Conservation (phyloP, 768 basidiomycete genomes). For the Amanita fuliginea region DNA sequence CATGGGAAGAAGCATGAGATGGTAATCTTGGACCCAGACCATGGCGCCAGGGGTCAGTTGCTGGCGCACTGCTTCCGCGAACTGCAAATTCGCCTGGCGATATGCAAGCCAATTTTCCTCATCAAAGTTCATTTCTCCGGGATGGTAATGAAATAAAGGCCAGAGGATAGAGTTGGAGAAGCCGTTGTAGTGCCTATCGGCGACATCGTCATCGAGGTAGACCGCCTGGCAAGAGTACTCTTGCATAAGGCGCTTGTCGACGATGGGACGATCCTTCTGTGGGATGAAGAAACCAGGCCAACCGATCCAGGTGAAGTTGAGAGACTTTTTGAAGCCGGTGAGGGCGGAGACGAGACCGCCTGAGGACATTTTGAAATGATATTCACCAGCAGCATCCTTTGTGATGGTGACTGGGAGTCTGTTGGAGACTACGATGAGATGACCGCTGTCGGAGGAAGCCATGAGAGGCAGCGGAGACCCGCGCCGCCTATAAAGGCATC, state of each 20-base stretch:
- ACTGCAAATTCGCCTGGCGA: slow-evolving; percentile 90
- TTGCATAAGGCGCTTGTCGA: slow-evolving; percentile 87
- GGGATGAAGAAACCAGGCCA: slow-evolving; percentile 96
- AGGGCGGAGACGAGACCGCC: slow-evolving; percentile 97
- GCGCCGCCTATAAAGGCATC: not conserved
- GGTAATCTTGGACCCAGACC: slow-evolving; percentile 99
- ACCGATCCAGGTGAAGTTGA: slow-evolving; percentile 97
- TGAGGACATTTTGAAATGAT: slow-evolving; percentile 98
- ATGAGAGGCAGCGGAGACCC: not conserved
- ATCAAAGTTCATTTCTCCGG: slow-evolving; percentile 99
- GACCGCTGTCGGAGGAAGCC: slow-evolving; percentile 23
- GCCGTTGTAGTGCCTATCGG: slow-evolving; percentile 96
- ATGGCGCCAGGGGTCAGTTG: slow-evolving; percentile 81
- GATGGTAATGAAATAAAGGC: slow-evolving; percentile 99
- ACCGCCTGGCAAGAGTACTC: slow-evolving; percentile 98
- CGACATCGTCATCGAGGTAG: slow-evolving; percentile 94
- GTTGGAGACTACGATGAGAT: slow-evolving; percentile 94
- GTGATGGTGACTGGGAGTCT: slow-evolving; percentile 92
- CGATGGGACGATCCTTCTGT: slow-evolving; percentile 76
- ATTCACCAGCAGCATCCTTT: slow-evolving; percentile 86
- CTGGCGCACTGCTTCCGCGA: slow-evolving; percentile 78
- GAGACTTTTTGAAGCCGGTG: slow-evolving; percentile 95
- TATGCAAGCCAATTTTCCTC: slow-evolving; percentile 98
- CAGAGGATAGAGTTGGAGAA: slow-evolving; percentile 99
- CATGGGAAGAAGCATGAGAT: slow-evolving; percentile 96